A percentile compares a stretch with the other conserved stretches of the same genome.
These are phyloP conservation scores for Pascua sp. DNA, from an alignment of 1,284 basidiomycete species.

Conservation along the genomic window DNA sequence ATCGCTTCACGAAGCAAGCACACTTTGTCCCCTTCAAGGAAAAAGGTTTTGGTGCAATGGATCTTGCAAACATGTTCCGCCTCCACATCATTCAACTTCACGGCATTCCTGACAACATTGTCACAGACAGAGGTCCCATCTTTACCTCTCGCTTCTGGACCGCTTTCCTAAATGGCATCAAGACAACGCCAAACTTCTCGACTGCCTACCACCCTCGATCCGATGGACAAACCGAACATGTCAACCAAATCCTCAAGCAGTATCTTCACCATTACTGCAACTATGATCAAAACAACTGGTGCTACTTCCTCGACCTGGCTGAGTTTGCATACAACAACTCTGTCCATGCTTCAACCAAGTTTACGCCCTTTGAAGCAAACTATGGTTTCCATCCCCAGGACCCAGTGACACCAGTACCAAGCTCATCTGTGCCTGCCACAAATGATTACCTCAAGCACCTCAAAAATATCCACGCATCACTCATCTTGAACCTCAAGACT, in stretches of 20 bases:
- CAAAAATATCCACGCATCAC: not conserved
- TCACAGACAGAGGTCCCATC: not conserved
- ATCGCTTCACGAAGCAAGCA: slow-evolving; percentile 51
- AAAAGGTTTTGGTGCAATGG: not conserved
- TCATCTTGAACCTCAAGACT: not conserved
- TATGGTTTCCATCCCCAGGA: slow-evolving; percentile 40
- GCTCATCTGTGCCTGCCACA: not conserved
- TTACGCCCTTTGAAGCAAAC: slow-evolving; percentile 52
- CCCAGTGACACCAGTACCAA: not conserved
- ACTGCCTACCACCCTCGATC: slow-evolving; percentile 34
- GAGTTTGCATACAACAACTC: slow-evolving; percentile 56
- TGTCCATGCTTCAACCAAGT: slow-evolving; percentile 37
- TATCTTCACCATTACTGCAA: slow-evolving; percentile 32
- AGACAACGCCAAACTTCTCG: not conserved
- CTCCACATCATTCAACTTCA: slow-evolving; percentile 15
- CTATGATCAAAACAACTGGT: slow-evolving; percentile 54
- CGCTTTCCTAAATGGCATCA: not conserved
- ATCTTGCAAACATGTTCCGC: not conserved
- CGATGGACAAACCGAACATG: slow-evolving; percentile 28
- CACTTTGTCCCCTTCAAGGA: slow-evolving; percentile 44
- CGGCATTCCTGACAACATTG: not conserved
- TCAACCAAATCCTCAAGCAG: slow-evolving; percentile 28
- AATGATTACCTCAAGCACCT: not conserved
- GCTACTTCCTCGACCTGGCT: slow-evolving; percentile 10
- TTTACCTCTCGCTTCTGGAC: slow-evolving; percentile 17